Evolutionary conservation across 2,329 filamentous ascomycete species (phyloP), one percentile per base, ranked within the genome.

Genomic region (Pseudodiploospora longispora): DNA sequence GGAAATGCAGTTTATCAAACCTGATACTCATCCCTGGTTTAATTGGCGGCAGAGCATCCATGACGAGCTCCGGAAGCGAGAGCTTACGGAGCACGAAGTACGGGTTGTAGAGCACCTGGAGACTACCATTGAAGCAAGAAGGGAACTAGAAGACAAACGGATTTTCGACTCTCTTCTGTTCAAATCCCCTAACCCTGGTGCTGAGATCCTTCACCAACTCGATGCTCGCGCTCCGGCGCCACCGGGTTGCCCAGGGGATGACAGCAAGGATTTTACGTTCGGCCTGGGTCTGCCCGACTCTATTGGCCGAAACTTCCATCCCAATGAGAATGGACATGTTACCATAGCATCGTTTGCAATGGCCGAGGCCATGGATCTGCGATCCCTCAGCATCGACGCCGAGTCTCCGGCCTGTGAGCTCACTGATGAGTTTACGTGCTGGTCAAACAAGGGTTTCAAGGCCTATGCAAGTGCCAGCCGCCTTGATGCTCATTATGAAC

Each of bases 1-100:
- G 1, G 51, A 63, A 19, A 41, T 64, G 47, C 55, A 57, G 10
- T 66, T 65, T 47, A 52, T 65, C 54, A 63, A 64, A 49, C 46
- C 30, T 37, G 40, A 40, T 9, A 40, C 38, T 19, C 19, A 19
- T 19, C 19, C 19, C 19, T 19, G 19, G 19, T 19, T 19, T 19
- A 19, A 19, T 19, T 19, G 19, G 19, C 19, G 19, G 19, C 19
- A 19, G 19, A 19, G 19, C 19, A 19, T 19, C 19, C 19, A 19
- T 19, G 19, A 19, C 19, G 19, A 19, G 19, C 19, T 19, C 19
- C 19, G 19, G 19, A 19, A 19, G 19, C 19, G 19, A 19, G 19
- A 19, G 19, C 19, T 19, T 19, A 19, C 19, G 2, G 19, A 19
- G 19, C 19, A 19, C 19, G 19, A 19, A 19, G 19, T 19, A 19